These are phyloP conservation scores for Cystoisospora suis DNA, from an alignment of 169 alveolate genomes.

Conservation along the genomic window DNA sequence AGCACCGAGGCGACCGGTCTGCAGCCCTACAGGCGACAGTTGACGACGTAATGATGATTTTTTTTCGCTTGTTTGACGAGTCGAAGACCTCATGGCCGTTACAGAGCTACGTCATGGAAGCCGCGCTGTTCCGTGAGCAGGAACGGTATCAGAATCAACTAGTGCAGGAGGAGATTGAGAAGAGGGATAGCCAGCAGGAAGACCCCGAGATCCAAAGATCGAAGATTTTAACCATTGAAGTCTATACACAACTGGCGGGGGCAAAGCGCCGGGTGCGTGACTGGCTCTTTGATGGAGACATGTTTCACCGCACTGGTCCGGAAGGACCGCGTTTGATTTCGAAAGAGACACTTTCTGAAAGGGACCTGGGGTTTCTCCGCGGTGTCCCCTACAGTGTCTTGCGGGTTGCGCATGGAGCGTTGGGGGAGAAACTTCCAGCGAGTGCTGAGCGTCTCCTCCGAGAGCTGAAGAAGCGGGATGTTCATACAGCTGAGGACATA, in stretches of 20 bases:
- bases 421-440: background rate
- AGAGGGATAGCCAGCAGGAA: slow-evolving; percentile 19
- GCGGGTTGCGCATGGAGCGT: slow-evolving; percentile 33
- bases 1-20: slow-evolving; percentile 1
- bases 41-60: slow-evolving; percentile 41
- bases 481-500: slow-evolving; percentile 1
- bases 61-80: slow-evolving; percentile 8
- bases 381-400: slow-evolving; percentile 45
- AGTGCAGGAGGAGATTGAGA: background rate
- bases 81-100: background rate
- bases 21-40: slow-evolving; percentile 25
- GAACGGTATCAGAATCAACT: background rate
- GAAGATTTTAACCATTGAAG: background rate
- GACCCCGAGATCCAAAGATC: slow-evolving; percentile 17
- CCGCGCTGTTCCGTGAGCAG: slow-evolving; percentile 31
- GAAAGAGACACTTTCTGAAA: slow-evolving; percentile 23
- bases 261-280: slow-evolving; percentile 16
- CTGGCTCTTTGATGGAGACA: slow-evolving; percentile 52
- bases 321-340: background rate
- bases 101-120: slow-evolving; percentile 30
- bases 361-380: slow-evolving; percentile 24
- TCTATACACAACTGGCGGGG: slow-evolving; percentile 22
- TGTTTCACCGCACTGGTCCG: slow-evolving; percentile 42
- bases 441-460: slow-evolving; percentile 15
- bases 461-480: slow-evolving; percentile 41